Conservation (phyloP, 805 yeast species). For the Teunomyces kruisii region DNA sequence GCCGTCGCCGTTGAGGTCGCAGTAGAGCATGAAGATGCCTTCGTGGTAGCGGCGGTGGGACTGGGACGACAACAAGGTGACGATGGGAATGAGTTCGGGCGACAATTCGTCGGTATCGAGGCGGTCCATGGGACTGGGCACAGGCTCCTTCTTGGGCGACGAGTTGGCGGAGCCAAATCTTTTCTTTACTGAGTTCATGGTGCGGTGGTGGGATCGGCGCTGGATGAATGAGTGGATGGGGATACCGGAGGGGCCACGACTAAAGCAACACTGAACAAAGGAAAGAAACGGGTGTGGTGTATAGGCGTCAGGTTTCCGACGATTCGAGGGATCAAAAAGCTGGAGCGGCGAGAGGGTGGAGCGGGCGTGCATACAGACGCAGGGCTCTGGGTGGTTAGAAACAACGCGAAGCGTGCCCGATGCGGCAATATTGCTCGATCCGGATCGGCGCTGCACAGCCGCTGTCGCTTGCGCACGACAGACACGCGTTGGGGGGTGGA, state of each 20-base stretch:
- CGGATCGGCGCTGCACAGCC: no score
- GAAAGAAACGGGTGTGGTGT: no score
- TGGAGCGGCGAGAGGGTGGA: neutral
- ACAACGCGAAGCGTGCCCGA: no score
- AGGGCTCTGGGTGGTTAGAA: no score
- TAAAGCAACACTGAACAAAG: no score
- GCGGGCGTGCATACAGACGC: no score
- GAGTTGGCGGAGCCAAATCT: constrained; percentile 21
- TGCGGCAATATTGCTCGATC: no score
- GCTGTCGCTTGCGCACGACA: no score
- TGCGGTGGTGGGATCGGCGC: neutral
- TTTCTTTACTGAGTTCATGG: constrained; percentile 21
- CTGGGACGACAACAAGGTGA: constrained; percentile 72
- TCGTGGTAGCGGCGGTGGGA: constrained; percentile 72
- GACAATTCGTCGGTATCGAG: constrained; percentile 29
- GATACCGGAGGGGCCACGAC: no score
- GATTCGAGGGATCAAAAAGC: neutral
- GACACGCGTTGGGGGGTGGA: no score
- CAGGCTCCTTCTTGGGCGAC: constrained; percentile 15
- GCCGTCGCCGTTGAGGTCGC: constrained; percentile 81
- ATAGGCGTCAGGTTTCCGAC: neutral
- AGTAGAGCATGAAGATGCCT: constrained; percentile 71
- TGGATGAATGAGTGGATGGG: no score
- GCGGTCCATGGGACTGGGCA: constrained; percentile 6
- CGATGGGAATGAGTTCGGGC: constrained; percentile 65